phyloP scores from a whole-genome alignment of 202 grass and related monocot genomes.

The Eragrostis tef region DNA sequence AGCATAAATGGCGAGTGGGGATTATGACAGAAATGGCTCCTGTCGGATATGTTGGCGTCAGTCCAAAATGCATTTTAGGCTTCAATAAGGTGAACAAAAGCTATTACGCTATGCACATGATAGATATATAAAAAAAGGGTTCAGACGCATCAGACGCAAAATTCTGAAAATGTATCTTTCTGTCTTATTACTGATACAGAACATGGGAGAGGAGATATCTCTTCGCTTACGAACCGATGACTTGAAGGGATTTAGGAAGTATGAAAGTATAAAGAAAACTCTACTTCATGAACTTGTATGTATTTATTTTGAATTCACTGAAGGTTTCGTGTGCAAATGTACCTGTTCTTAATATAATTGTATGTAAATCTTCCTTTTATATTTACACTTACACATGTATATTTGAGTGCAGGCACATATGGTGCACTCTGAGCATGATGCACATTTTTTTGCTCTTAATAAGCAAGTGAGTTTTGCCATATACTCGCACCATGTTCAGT shows the following conservation, averaged over 20 bases:
- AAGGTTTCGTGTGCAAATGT: conserved; percentile 27
- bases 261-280: conserved; percentile 90
- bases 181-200: conserved; percentile 58
- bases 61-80: conserved; percentile 89
- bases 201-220: conserved; percentile 92
- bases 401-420: conserved; percentile 78
- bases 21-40: conserved; percentile 99
- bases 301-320: conserved; percentile 32
- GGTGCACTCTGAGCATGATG: conserved; percentile 93
- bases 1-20: conserved; percentile 93
- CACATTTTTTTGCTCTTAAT: conserved; percentile 92
- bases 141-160: neutral
- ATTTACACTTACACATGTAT: conserved; percentile 34
- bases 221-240: conserved; percentile 90
- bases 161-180: conserved; percentile 37
- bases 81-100: conserved; percentile 82
- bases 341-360: neutral
- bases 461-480: conserved; percentile 62
- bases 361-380: neutral
- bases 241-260: conserved; percentile 96
- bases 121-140: conserved; percentile 1
- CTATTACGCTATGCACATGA: neutral
- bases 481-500: neutral
- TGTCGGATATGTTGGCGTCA: conserved; percentile 90
- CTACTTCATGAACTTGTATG: conserved; percentile 95